A percentile compares a stretch with the other conserved stretches of the same genome.
phyloP scores from a whole-genome alignment of 352 stramenopile species.

The Phytophthora aleatoria region DNA sequence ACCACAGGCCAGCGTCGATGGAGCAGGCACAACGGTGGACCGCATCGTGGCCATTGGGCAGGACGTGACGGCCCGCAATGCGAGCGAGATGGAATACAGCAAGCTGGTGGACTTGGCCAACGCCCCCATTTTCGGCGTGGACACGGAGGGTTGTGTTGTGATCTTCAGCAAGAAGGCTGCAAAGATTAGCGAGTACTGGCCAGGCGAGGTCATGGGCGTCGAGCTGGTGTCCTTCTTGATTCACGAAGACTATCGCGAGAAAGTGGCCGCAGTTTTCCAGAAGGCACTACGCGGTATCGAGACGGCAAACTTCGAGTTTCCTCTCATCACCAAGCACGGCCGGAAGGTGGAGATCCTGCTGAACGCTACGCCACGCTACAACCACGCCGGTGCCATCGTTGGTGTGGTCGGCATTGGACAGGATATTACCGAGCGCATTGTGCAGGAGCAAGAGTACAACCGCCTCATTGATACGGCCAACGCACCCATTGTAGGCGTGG shows the following conservation, averaged over 20 bases:
- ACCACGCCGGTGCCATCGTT: slow-evolving; percentile 63
- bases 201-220: slow-evolving; percentile 86
- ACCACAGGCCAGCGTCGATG: slow-evolving; percentile 47
- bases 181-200: slow-evolving; percentile 88
- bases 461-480: slow-evolving; percentile 85
- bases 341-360: slow-evolving; percentile 78
- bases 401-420: slow-evolving; percentile 84
- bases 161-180: slow-evolving; percentile 93
- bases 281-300: slow-evolving; percentile 68
- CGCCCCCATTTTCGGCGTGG: slow-evolving; percentile 78
- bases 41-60: slow-evolving; percentile 75
- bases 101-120: slow-evolving; percentile 81
- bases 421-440: slow-evolving; percentile 81
- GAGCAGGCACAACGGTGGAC: slow-evolving; percentile 31
- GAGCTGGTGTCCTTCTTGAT: slow-evolving; percentile 85
- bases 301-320: slow-evolving; percentile 83
- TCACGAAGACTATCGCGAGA: slow-evolving; percentile 62
- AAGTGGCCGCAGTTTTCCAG: slow-evolving; percentile 72
- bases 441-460: slow-evolving; percentile 84
- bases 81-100: slow-evolving; percentile 71
- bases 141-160: slow-evolving; percentile 58
- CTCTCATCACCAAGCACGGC: slow-evolving; percentile 80
- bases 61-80: slow-evolving; percentile 66
- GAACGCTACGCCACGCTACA: slow-evolving; percentile 74
- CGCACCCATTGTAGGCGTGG: slow-evolving; percentile 82